These are phyloP conservation scores for Crithidia acanthocephali DNA, from an alignment of 208 protist genomes.

Conservation along the genomic window DNA sequence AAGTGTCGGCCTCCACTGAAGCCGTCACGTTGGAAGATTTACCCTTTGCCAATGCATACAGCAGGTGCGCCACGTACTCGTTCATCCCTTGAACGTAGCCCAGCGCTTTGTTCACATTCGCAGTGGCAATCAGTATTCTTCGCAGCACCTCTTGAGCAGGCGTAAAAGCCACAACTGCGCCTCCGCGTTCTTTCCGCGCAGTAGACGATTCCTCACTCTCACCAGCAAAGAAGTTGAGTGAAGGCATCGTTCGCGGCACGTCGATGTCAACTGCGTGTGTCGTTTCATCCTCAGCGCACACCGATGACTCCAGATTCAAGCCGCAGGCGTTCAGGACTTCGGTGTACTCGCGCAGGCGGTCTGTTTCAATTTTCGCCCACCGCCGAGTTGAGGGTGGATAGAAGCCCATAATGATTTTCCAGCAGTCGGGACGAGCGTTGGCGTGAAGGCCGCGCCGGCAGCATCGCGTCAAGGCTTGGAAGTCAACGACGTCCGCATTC, in stretches of 20 bases:
- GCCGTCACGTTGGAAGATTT: conserved; percentile 34
- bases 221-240: conserved; percentile 75
- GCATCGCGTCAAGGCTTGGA: conserved; percentile 35
- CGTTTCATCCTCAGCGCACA: conserved; percentile 5
- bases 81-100: conserved; percentile 91
- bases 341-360: conserved; percentile 17
- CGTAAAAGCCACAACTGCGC: conserved; percentile 1
- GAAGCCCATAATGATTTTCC: conserved; percentile 84
- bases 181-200: neutral
- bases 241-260: conserved; percentile 82
- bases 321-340: conserved; percentile 24
- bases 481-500: conserved; percentile 34
- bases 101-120: conserved; percentile 66
- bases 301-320: conserved; percentile 2
- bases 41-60: conserved; percentile 69
- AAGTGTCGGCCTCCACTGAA: conserved; percentile 57
- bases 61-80: conserved; percentile 72
- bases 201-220: conserved; percentile 10
- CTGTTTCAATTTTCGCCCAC: conserved; percentile 45
- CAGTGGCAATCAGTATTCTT: conserved; percentile 74
- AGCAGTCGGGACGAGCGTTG: conserved; percentile 42
- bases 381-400: conserved; percentile 31
- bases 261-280: conserved; percentile 69
- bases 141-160: conserved; percentile 60
- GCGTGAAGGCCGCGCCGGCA: conserved; percentile 63